Percentiles rank a stretch among this genome's conserved stretches.
Conservation (phyloP, 495 filamentous ascomycete species). For the Ascobolus immersus region DNA sequence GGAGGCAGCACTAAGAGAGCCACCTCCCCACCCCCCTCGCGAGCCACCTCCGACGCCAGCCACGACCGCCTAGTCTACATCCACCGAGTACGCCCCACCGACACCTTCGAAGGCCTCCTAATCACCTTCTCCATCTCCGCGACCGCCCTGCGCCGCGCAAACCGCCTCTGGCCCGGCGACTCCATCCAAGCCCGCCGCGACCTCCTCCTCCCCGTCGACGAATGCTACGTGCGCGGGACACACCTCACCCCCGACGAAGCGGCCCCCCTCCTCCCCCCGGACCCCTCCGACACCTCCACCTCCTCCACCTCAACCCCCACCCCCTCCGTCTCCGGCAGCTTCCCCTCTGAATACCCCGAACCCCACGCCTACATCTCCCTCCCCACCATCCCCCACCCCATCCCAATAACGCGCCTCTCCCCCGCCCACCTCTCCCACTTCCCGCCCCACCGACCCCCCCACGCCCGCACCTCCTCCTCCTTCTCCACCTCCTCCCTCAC, state of each 20-base stretch:
- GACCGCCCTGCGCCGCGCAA: conserved; percentile 57
- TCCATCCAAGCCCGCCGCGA: conserved; percentile 58
- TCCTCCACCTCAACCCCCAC: too few relatives aligned
- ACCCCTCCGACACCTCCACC: conserved; percentile 65
- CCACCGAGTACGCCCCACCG: conserved; percentile 53
- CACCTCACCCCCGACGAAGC: conserved; percentile 21
- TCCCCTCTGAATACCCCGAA: conserved; percentile 1
- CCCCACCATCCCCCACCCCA: too few relatives aligned
- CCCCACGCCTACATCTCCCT: too few relatives aligned
- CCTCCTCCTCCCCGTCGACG: conserved; percentile 69
- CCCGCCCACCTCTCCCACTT: conserved; percentile 90
- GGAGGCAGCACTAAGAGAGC: too few relatives aligned
- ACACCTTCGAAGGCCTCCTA: conserved; percentile 63
- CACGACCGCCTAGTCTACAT: conserved; percentile 84
- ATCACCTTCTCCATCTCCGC: conserved; percentile 77
- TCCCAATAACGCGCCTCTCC: too few relatives aligned
- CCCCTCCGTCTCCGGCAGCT: conserved; percentile 1
- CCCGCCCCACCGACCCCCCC: too few relatives aligned
- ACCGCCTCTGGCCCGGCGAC: conserved; percentile 84
- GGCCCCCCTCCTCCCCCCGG: conserved; percentile 74
- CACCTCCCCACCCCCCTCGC: too few relatives aligned
- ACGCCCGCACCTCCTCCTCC: neutral
- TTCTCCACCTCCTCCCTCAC: conserved; percentile 2
- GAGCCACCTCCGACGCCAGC: too few relatives aligned
- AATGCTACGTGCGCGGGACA: conserved; percentile 60